Evolutionary conservation across 2,329 filamentous ascomycete species (phyloP).

Genomic region (Colletotrichum musicola): DNA sequence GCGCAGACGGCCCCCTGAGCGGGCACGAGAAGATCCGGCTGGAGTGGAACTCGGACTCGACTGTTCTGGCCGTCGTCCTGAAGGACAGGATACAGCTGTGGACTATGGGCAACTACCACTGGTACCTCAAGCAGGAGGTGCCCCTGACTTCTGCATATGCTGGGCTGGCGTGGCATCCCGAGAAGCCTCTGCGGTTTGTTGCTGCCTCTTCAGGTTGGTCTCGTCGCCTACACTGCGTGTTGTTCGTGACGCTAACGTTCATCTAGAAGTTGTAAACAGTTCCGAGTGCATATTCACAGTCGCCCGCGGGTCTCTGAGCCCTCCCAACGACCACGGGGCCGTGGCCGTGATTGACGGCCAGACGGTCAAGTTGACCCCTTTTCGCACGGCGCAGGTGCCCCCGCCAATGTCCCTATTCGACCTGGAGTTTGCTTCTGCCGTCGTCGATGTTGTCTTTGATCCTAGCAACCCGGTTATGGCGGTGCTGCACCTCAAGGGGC

Average conservation of each 20-base stretch:
- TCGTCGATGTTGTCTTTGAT: slow-evolving; percentile 82
- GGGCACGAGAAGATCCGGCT: slow-evolving; percentile 73
- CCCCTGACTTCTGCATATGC: slow-evolving; percentile 52
- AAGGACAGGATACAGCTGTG: slow-evolving; percentile 86
- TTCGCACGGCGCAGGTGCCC: slow-evolving; percentile 86
- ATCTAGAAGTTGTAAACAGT: slow-evolving; percentile 63
- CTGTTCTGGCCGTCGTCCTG: slow-evolving; percentile 85
- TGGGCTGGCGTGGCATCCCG: slow-evolving; percentile 82
- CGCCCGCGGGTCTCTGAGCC: slow-evolving; percentile 74
- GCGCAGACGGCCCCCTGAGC: slow-evolving; percentile 67
- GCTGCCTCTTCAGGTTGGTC: slow-evolving; percentile 63
- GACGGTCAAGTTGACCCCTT: slow-evolving; percentile 84
- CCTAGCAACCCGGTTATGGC: slow-evolving; percentile 74
- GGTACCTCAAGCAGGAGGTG: slow-evolving; percentile 96
- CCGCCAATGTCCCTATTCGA: slow-evolving; percentile 93
- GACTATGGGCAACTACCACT: slow-evolving; percentile 98
- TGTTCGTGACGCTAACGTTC: slow-evolving; percentile 36
- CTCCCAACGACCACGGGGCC: slow-evolving; percentile 82
- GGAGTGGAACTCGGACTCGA: slow-evolving; percentile 93
- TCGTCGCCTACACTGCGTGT: neutral
- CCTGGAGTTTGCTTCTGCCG: slow-evolving; percentile 70
- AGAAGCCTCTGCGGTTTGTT: slow-evolving; percentile 80
- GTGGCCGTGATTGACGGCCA: slow-evolving; percentile 88
- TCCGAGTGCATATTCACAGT: slow-evolving; percentile 78
- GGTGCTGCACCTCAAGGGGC: slow-evolving; percentile 74